Evolutionary conservation across 2,329 filamentous ascomycete species (phyloP).

Genomic region (Neonectria coccinea): DNA sequence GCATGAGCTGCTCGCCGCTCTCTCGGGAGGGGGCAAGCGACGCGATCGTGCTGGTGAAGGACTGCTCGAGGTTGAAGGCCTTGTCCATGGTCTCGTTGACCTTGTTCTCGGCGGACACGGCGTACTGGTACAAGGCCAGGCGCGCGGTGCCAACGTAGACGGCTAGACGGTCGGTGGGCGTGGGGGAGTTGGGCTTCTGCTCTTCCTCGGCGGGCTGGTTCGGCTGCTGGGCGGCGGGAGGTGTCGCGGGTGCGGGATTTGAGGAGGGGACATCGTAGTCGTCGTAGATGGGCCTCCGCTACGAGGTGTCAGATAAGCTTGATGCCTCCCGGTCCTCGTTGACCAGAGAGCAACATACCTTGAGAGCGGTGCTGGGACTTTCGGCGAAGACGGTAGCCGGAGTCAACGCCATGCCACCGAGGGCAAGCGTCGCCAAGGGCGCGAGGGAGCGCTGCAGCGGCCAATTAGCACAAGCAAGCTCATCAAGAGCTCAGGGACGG

Average conservation of each 20-base stretch:
- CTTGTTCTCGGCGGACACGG: conserved; percentile 79
- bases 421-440: conserved; percentile 65
- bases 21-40: conserved; percentile 88
- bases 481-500: conserved; percentile 18
- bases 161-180: conserved; percentile 90
- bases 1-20: conserved; percentile 89
- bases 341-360: conserved; percentile 42
- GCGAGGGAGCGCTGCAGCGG: conserved; percentile 61
- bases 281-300: conserved; percentile 85
- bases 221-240: conserved; percentile 46
- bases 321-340: background rate
- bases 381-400: conserved; percentile 65
- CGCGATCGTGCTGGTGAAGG: conserved; percentile 89
- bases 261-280: conserved; percentile 64
- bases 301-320: conserved; percentile 23
- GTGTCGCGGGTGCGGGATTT: conserved; percentile 47
- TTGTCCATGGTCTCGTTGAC: conserved; percentile 85
- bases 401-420: conserved; percentile 61
- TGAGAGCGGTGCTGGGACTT: conserved; percentile 52
- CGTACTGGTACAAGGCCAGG: conserved; percentile 82
- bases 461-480: conserved; percentile 46
- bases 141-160: conserved; percentile 83
- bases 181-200: conserved; percentile 65
- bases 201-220: conserved; percentile 49
- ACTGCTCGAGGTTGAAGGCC: conserved; percentile 86